Evolutionary conservation across 2,329 filamentous ascomycete species (phyloP), one percentile per base, ranked within the genome.

Genomic region (Diatrype stigma): DNA sequence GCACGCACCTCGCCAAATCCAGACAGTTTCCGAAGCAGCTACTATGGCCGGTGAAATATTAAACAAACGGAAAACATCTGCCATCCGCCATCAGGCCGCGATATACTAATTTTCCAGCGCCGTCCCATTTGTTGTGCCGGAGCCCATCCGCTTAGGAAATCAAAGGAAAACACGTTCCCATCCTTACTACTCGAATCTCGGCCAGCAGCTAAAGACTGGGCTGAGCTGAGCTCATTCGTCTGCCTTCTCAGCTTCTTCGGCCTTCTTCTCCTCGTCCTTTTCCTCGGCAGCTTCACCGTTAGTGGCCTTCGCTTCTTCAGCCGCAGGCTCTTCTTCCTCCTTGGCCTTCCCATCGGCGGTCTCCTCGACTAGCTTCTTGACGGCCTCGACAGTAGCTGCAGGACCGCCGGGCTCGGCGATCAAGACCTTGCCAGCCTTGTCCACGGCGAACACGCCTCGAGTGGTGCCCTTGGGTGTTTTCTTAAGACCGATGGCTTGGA

Each of bases 401-500:
- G 93, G 92, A 32, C 87, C 83, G 53, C 91, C 93, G 1, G 85
- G 70, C 72, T 93, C 81, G 34, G 84, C 80, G 19, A 88, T 81
- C 35, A 95, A 77, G 21, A 96, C 83, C 69, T 92, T 91, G 52
- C 91, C 92, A 22, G 78, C 67, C 76, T 94, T 95, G 69, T 89
- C 80, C 49, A 97, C 78, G 47, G 90, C 89, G 61, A 96, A 95
- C 37, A 97, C 90, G 58, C 93, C 94, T 56, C 94, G 85, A 46
- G 81, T 83, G 16, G 90, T 96, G 54, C 90, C 87, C 70, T 84
- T 89, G 44, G 88, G 87, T 7, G 77, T 70, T 75, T 96, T 96
- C 75, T 91, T 92, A 58, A 97, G 73, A n/a, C 92, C 93, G 66
- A 97, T 88, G 50, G 91, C 91, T 12, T 70, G 77, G 62, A 97